phyloP scores from a whole-genome alignment of 352 stramenopile genomes.

The Phytophthora foliorum region DNA sequence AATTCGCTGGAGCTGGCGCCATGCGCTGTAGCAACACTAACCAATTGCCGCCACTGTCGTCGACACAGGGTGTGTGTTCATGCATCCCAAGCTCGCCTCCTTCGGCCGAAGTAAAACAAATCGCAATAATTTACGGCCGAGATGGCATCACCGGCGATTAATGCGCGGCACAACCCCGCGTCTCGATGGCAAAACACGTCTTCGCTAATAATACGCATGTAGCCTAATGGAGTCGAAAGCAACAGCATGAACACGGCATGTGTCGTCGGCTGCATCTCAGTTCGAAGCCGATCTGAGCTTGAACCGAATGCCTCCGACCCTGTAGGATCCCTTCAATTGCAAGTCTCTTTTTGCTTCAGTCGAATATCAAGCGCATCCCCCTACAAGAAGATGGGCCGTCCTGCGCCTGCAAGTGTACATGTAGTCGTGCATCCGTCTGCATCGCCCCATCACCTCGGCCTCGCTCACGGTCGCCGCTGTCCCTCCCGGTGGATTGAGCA shows the following conservation, averaged over 20 bases:
- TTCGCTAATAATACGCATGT: background rate
- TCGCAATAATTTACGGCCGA: background rate
- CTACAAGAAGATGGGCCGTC: slow-evolving; percentile 3
- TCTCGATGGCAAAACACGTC: background rate
- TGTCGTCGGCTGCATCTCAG: background rate
- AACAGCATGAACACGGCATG: no score
- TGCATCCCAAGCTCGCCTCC: background rate
- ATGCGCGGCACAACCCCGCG: background rate
- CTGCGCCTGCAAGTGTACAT: slow-evolving; percentile 2
- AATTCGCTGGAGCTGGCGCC: no score
- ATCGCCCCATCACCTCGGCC: slow-evolving; percentile 12
- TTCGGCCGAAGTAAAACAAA: background rate
- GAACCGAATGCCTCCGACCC: slow-evolving; percentile 8
- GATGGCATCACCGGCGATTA: background rate
- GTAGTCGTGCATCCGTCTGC: slow-evolving; percentile 3
- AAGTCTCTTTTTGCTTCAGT: slow-evolving; percentile 2
- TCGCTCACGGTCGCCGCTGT: slow-evolving; percentile 7
- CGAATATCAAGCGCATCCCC: slow-evolving; percentile 2
- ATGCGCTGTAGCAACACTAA: no score
- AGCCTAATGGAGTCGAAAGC: background rate
- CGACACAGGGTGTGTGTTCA: background rate
- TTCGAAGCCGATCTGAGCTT: no score
- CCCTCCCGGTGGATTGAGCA: background rate
- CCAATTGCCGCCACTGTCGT: background rate
- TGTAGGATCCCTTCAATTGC: background rate